Percentiles rank a stretch among this genome's conserved stretches.
These are phyloP conservation scores for Ogataea dorogensis DNA, from an alignment of 805 yeast species.

Conservation along the genomic window DNA sequence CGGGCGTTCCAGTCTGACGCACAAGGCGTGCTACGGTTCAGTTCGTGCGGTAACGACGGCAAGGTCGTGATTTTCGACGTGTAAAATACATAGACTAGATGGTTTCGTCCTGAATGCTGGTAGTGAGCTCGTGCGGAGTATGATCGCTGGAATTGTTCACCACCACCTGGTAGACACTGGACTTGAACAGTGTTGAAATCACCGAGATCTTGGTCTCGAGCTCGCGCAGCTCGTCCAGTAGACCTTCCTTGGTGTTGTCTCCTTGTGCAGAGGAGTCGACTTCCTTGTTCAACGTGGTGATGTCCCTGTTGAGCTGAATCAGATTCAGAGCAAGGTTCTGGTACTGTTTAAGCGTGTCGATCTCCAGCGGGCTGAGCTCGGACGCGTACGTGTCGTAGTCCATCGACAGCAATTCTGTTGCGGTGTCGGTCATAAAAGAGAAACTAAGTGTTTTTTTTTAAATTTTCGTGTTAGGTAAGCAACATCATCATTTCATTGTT, in stretches of 20 bases:
- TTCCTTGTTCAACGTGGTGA: slow-evolving; percentile 23
- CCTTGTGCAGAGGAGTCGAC: slow-evolving; percentile 27
- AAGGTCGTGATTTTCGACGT: slow-evolving; percentile 75
- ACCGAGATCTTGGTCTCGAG: slow-evolving; percentile 28
- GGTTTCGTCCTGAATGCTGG: slow-evolving; percentile 17
- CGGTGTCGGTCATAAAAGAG: slow-evolving; percentile 2
- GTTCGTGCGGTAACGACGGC: slow-evolving; percentile 88
- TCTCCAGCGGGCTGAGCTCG: slow-evolving; percentile 36
- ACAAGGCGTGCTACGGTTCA: slow-evolving; percentile 55
- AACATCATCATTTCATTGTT: no score
- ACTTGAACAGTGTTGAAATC: slow-evolving; percentile 33
- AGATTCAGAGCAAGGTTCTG: slow-evolving; percentile 38
- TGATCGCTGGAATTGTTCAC: slow-evolving; percentile 18
- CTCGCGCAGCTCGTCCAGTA: slow-evolving; percentile 21
- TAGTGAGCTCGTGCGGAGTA: slow-evolving; percentile 16
- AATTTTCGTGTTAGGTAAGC: no score
- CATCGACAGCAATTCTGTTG: slow-evolving; percentile 20
- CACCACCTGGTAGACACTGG: slow-evolving; percentile 31
- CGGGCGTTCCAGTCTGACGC: slow-evolving; percentile 47
- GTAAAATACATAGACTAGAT: slow-evolving; percentile 13
- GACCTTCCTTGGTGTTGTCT: slow-evolving; percentile 23
- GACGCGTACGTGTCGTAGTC: slow-evolving; percentile 27
- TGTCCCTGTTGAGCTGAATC: slow-evolving; percentile 25
- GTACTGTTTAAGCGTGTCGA: slow-evolving; percentile 38
- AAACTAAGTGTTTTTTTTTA: background rate